Evolutionary conservation across 352 stramenopile species (phyloP), one percentile per base, ranked within the genome.

Genomic region (Pythium biforme): DNA sequence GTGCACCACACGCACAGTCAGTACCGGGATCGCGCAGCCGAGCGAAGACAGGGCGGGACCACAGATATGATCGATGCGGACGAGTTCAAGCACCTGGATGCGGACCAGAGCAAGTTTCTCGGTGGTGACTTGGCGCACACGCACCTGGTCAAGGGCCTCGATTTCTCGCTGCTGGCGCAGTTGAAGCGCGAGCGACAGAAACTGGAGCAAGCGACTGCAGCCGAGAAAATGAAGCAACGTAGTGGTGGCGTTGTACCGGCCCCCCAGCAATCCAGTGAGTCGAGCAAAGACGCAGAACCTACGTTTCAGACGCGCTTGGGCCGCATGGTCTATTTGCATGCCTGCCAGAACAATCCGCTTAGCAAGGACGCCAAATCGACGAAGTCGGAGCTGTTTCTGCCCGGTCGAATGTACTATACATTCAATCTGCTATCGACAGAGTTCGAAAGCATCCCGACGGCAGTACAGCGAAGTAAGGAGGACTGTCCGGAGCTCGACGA

Each of bases 111-210:
- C 62, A 95, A 62, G 45, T 62, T 62, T 27, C 59, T 65, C 15
- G 29, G 49, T 19, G 49, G 50, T 12, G 40, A 96, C 56, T 72
- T 92, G 64, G 76, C 87, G 55, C 86, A 94, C 73, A 94, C 90
- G 31, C 88, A 96, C 70, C 58, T 96, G 19, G 89, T 97, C 4
- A 97, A 96, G 58, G 92, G 68, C 22, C 63, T 98, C 50, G 90
- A 98, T 79, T 81, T 88, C 37, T 77, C 88, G 12, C 69, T 98
- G 26, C 72, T 96, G 25, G 69, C 89, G 40, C 90, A 97, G 61
- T 73, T 96, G 25, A 92, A 93, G 64, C 70, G 76, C 19, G 87
- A 96, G 59, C 87, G 85, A 54, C 64, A 87, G 51, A 83, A 83
- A 57, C 65, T 92, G 14, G 55, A 68, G 59, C 54, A 67, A 3